Base-by-base conservation (phyloP, 2,329 filamentous ascomycete genomes). In the Colletotrichum paranaense region DNA sequence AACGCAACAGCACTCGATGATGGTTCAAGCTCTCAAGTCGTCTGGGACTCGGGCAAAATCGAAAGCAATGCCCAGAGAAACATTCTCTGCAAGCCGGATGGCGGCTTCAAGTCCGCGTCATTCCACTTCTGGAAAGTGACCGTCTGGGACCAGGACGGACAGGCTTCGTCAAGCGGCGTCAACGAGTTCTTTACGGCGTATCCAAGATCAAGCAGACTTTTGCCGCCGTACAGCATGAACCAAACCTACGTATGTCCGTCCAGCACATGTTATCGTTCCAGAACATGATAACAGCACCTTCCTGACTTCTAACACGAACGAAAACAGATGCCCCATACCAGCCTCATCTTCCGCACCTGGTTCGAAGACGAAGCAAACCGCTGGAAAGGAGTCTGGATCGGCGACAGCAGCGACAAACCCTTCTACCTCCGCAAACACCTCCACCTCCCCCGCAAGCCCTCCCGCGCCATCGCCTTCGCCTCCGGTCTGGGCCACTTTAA, bases 141-240 rank as follows among this genome's bases (percentile, higher is more conserved):
- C 5, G 76, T 83, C 4, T 84, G 82, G 81, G 80, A 83, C n/a
- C 77, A 80, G 32, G 59, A 81, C 73, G 81, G 76, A 2, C 72
- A 77, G 8, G 38, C 72, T n/a, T 75, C 75, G 1, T 75, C 71
- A 7, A 81, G 81, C 58, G 55, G 73, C 0, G 28, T 76, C 19
- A 81, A 83, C 35, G 79, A 81, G 59, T 83, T 84, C 68, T 84
- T 83, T 75, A 83, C 82, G 1, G 80, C 82, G 3, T 84, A 84
- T 49, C 81, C 82, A 12, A 77, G 81, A 59, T 79, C 68, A 1
- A 80, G 78, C 8, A 79, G 77, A 59, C 74, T 83, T 19, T 69
- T 84, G 19, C 83, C 82, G 9, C 82, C 82, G 1, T 84, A 82
- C 62, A 84, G 82, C 74, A 84, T 84, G 82, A 84, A 84, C 63